These are phyloP conservation scores for Styphnolobium japonicum DNA, from an alignment of 306 rosid species.

Conservation along the genomic window DNA sequence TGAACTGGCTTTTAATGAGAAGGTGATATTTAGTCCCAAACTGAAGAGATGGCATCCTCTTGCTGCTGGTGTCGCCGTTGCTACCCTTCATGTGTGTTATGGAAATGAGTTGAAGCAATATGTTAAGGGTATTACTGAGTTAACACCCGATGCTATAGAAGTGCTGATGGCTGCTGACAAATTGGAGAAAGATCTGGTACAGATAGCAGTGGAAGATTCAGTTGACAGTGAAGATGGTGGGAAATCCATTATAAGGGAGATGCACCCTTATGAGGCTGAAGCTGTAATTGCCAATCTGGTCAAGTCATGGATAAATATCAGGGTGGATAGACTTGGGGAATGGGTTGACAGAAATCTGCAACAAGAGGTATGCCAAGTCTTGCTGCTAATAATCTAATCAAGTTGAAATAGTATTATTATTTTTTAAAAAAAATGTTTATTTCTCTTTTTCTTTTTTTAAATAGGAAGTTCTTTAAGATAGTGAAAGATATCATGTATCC, in stretches of 20 bases:
- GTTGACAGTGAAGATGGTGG: conserved; percentile 98
- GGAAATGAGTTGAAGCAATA: conserved; percentile 77
- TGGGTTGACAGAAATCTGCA: conserved; percentile 80
- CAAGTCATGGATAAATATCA: conserved; percentile 75
- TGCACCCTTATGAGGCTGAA: conserved; percentile 98
- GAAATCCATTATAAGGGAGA: conserved; percentile 82
- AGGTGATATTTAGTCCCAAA: conserved; percentile 72
- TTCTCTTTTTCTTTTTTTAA: background rate
- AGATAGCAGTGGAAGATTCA: conserved; percentile 90
- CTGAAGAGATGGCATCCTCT: conserved; percentile 87
- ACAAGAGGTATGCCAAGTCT: conserved; percentile 65
- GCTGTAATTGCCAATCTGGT: conserved; percentile 61
- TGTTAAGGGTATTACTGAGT: conserved; percentile 54
- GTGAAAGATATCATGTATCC: background rate
- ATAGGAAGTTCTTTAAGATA: background rate
- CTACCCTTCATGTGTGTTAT: conserved; percentile 85
- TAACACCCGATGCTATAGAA: conserved; percentile 78
- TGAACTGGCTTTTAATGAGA: conserved; percentile 73
- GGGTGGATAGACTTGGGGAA: conserved; percentile 84
- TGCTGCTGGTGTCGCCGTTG: conserved; percentile 84
- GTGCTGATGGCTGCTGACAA: conserved; percentile 86
- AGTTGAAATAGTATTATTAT: background rate
- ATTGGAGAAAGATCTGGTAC: conserved; percentile 94
- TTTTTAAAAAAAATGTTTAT: background rate
- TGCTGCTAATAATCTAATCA: conserved; percentile 16